Percentiles rank a stretch among this genome's conserved stretches.
Evolutionary conservation across 2,329 filamentous ascomycete species (phyloP).

Genomic region (Monilinia polystroma): DNA sequence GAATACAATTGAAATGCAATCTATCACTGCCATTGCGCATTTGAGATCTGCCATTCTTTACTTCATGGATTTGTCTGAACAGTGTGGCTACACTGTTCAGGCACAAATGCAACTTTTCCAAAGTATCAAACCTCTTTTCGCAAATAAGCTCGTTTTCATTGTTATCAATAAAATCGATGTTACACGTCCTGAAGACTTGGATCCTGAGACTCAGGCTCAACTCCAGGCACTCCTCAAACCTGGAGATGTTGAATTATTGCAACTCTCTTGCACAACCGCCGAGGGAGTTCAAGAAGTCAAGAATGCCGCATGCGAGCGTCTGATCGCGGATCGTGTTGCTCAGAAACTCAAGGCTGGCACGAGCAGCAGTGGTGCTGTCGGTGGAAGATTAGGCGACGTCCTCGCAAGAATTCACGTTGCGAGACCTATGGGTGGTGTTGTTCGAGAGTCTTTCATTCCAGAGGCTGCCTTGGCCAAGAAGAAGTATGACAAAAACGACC

Average conservation of each 20-base stretch:
- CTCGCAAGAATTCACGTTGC: constrained; percentile 95
- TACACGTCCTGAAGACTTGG: constrained; percentile 80
- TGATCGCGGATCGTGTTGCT: constrained; percentile 88
- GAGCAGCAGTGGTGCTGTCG: constrained; percentile 69
- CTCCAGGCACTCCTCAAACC: constrained; percentile 79
- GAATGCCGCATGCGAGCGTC: constrained; percentile 88
- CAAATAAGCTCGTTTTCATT: constrained; percentile 95
- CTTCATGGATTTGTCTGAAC: constrained; percentile 97
- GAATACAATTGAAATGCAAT: constrained; percentile 99
- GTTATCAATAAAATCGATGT: constrained; percentile 99
- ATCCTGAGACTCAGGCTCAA: constrained; percentile 72
- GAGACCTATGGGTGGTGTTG: constrained; percentile 79
- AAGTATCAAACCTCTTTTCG: constrained; percentile 94
- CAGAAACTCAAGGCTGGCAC: constrained; percentile 96
- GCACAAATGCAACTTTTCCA: constrained; percentile 94
- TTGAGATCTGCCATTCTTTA: constrained; percentile 92
- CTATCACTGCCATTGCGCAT: constrained; percentile 96
- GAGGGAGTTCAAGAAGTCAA: constrained; percentile 94
- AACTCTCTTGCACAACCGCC: constrained; percentile 91
- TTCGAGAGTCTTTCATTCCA: constrained; percentile 82
- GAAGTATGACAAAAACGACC: constrained; percentile 89
- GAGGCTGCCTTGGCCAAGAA: constrained; percentile 75
- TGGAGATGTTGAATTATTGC: constrained; percentile 87
- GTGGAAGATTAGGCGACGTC: constrained; percentile 82
- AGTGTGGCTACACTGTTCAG: constrained; percentile 90